Percentiles rank a stretch among this genome's conserved stretches.
Conservation (phyloP, 805 yeast genomes). For the Metschnikowia colocasiae region DNA sequence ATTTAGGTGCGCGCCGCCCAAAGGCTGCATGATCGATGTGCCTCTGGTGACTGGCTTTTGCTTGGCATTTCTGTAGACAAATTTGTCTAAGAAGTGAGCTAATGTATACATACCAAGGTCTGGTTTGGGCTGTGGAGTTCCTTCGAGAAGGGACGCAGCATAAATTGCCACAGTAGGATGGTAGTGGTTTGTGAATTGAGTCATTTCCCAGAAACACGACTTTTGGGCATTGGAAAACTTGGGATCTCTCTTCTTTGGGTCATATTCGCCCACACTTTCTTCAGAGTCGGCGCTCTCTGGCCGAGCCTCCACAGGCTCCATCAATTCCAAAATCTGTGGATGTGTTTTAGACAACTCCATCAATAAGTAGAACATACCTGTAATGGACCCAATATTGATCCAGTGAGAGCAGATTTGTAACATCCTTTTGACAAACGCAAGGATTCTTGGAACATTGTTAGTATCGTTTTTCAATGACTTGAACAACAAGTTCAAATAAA, state of each 20-base stretch:
- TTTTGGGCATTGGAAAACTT: slow-evolving; percentile 77
- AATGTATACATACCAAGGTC: slow-evolving; percentile 86
- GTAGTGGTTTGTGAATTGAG: slow-evolving; percentile 70
- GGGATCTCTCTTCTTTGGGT: slow-evolving; percentile 91
- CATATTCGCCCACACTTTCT: slow-evolving; percentile 44
- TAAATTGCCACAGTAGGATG: slow-evolving; percentile 90
- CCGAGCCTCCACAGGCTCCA: slow-evolving; percentile 48
- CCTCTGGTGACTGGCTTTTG: slow-evolving; percentile 74
- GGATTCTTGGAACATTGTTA: slow-evolving; percentile 53
- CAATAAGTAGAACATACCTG: slow-evolving; percentile 77
- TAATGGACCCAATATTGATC: slow-evolving; percentile 81
- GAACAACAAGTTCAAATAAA: slow-evolving; percentile 81
- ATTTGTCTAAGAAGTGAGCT: slow-evolving; percentile 88
- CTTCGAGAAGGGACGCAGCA: slow-evolving; percentile 60
- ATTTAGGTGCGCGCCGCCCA: slow-evolving; percentile 80
- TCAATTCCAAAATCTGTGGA: slow-evolving; percentile 66
- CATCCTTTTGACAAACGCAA: slow-evolving; percentile 88
- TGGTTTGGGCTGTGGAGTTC: slow-evolving; percentile 62
- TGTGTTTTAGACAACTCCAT: slow-evolving; percentile 59
- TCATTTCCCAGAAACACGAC: slow-evolving; percentile 84
- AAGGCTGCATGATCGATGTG: slow-evolving; percentile 94
- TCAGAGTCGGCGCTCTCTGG: slow-evolving; percentile 41
- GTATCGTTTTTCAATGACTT: slow-evolving; percentile 75
- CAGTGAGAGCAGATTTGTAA: slow-evolving; percentile 81
- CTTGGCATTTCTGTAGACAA: slow-evolving; percentile 91